These are phyloP conservation scores for Casuarina cunninghamiana DNA, from an alignment of 306 rosid species.

Conservation along the genomic window DNA sequence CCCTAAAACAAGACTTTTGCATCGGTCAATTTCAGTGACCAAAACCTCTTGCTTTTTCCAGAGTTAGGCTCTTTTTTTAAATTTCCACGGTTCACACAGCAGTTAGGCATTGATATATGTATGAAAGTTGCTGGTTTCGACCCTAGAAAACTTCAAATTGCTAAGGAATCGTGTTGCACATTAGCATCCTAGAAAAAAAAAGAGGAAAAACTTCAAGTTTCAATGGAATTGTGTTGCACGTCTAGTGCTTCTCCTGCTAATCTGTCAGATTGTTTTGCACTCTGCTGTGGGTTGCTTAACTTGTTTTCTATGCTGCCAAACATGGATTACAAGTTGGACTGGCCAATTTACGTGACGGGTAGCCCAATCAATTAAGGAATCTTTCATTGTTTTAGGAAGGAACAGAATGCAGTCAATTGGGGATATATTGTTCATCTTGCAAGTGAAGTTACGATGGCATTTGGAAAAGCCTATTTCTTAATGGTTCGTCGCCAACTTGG, in stretches of 20 bases:
- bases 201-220: not conserved
- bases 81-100: slow-evolving; percentile 16
- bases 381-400: not conserved
- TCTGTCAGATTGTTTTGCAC: not conserved
- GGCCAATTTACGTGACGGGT: not conserved
- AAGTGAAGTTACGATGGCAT: not conserved
- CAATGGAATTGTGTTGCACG: not conserved
- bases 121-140: no score
- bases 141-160: not conserved
- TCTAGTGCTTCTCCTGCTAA: not conserved
- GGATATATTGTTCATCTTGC: not conserved
- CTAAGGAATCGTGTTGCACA: not conserved
- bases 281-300: not conserved
- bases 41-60: slow-evolving; percentile 14
- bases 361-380: not conserved
- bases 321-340: not conserved
- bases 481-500: not conserved
- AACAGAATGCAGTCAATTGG: not conserved
- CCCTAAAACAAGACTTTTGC: slow-evolving; percentile 17
- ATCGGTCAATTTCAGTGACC: no score
- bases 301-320: not conserved
- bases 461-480: not conserved
- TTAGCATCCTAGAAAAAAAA: not conserved
- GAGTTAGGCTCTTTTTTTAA: slow-evolving; percentile 43
- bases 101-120: no score